Evolutionary conservation across 495 filamentous ascomycete species (phyloP), one percentile per base, ranked within the genome.

Genomic region (Ascobolus immersus): DNA sequence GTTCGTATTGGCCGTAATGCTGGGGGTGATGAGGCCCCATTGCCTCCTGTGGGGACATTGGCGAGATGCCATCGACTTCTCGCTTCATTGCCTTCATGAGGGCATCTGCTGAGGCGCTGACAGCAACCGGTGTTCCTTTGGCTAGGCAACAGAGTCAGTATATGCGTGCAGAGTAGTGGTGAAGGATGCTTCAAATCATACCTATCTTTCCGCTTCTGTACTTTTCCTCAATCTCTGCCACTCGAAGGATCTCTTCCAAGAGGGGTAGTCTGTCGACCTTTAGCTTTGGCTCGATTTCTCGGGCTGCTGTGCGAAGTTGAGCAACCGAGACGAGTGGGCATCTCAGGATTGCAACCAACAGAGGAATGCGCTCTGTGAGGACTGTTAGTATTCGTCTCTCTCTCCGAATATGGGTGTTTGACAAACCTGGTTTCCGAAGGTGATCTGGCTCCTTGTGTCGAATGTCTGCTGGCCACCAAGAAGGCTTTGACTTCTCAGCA

Each of bases 391-490:
- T 14, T 30, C 12, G 31, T 7, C 18, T 8, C 25, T 29, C 10
- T 11, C 4, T 0, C 25, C 11, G 4, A 4, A 4, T 27, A 27
- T 27, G 25, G 11, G 11, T n/a, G 25, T 27, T n/a, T 7, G 14
- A 27, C 14, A 31, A 31, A 86, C 78, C 69, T 38, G 64, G 62
- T 56, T 76, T 90, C 42, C 60, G 58, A 20, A 81, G 43, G 50
- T 93, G 82, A 43, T 91, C 79, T 0, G 82, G 80, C 55, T 91
- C 82, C 44, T 65, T 76, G 51, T 86, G 79, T 18, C 65, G 57
- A 7, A 67, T 62, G 10, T 57, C 55, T 13, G 60, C 57, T 0
- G 79, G 79, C 82, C 82, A 93, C 77, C 79, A 92, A 12, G 59
- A 58, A 8, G 82, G 82, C 21, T 65, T 66, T 28, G 62, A 71